Percentiles rank a stretch among this genome's conserved stretches.
phyloP scores from a whole-genome alignment of 176 grass and related monocot species.

The Zea luxurians region DNA sequence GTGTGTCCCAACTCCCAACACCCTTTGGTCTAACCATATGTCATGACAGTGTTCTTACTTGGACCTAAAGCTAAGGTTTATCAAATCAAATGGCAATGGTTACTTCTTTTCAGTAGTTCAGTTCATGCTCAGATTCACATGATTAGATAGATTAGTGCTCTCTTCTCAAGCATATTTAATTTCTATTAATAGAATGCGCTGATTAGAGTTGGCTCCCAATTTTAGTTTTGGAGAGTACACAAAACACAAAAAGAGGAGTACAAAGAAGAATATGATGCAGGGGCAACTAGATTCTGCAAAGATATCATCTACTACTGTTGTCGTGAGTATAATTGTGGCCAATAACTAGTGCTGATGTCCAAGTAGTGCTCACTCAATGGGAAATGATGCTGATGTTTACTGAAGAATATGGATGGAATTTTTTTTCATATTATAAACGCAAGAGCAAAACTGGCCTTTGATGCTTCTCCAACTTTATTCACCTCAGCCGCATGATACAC shows the following conservation, averaged over 20 bases:
- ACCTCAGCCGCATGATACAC: no score
- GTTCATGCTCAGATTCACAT: slow-evolving; percentile 21
- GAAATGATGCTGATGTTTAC: no score
- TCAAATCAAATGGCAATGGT: not conserved
- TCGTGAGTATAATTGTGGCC: not conserved
- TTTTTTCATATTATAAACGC: no score
- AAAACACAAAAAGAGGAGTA: slow-evolving; percentile 25
- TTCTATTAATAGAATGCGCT: not conserved
- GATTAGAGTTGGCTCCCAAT: not conserved
- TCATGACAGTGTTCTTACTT: not conserved
- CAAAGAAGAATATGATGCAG: slow-evolving; percentile 31
- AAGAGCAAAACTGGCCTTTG: no score
- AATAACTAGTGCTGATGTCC: not conserved
- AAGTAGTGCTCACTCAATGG: no score
- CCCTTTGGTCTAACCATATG: not conserved
- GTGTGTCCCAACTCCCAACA: not conserved
- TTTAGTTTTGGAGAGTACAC: slow-evolving; percentile 12
- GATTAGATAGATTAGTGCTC: not conserved
- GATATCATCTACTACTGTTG: not conserved
- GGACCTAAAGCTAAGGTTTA: slow-evolving; percentile 16
- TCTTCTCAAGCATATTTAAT: not conserved
- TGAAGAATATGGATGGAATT: no score
- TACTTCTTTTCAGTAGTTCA: slow-evolving; percentile 6
- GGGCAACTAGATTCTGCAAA: not conserved
- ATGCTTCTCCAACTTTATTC: no score